Percentiles rank a stretch among this genome's conserved stretches.
These are phyloP conservation scores for Stylonectria norvegica DNA, from an alignment of 2,329 filamentous ascomycete genomes.

Conservation along the genomic window DNA sequence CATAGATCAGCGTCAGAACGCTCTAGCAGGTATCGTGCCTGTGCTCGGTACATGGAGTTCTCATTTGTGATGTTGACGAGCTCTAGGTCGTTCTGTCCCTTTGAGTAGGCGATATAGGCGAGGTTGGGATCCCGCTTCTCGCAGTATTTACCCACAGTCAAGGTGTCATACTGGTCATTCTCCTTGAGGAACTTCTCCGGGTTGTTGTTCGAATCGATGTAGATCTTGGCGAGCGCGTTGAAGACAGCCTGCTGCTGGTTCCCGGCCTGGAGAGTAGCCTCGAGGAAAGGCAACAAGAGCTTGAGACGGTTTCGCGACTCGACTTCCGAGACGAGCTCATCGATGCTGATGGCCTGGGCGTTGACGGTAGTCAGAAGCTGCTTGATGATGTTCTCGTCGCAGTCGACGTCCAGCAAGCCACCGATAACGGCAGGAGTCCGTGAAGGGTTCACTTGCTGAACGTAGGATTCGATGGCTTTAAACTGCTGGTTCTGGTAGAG, in stretches of 20 bases:
- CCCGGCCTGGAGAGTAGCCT: conserved; percentile 81
- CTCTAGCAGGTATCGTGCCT: conserved; percentile 90
- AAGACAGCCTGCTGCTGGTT: conserved; percentile 96
- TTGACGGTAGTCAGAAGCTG: conserved; percentile 81
- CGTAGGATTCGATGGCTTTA: conserved; percentile 97
- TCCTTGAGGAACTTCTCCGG: conserved; percentile 96
- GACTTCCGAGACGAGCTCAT: conserved; percentile 91
- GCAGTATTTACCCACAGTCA: conserved; percentile 94
- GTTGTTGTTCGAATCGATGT: conserved; percentile 98
- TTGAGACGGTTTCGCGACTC: conserved; percentile 94
- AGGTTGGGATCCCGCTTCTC: conserved; percentile 97
- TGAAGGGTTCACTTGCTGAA: conserved; percentile 91
- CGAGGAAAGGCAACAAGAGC: conserved; percentile 91
- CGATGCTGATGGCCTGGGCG: conserved; percentile 81
- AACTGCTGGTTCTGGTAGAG: conserved; percentile 99
- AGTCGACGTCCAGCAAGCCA: conserved; percentile 92
- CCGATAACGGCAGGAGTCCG: conserved; percentile 91
- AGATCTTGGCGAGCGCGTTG: conserved; percentile 98
- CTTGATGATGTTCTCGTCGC: conserved; percentile 95
- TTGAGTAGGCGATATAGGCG: conserved; percentile 90
- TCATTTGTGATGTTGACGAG: conserved; percentile 98
- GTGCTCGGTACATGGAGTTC: conserved; percentile 99
- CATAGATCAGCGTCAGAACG: conserved; percentile 88
- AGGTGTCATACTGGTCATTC: conserved; percentile 93
- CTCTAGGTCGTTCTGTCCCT: conserved; percentile 96